Evolutionary conservation across 371 early-diverging fungal species (phyloP).

Genomic region (Caulochytrium protostelioides): DNA sequence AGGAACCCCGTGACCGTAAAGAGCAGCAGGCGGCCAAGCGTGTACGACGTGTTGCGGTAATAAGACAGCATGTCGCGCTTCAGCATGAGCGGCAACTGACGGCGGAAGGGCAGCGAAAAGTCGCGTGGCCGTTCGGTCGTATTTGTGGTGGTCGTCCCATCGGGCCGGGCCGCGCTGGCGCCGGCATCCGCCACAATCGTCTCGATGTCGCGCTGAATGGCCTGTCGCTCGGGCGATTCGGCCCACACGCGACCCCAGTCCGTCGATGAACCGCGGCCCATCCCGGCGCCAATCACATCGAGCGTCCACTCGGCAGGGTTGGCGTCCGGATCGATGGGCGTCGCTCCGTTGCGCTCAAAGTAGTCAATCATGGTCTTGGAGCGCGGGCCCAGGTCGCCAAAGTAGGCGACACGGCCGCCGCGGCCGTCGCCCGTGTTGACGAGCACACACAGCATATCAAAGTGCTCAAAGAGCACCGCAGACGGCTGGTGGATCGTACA

Average conservation of each 20-base stretch:
- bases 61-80: too few species aligned
- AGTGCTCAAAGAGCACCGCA: constrained; percentile 52
- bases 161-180: too few species aligned
- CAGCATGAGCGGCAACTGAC: too few species aligned
- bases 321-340: constrained; percentile 22
- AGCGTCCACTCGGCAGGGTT: constrained; percentile 53
- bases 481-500: constrained; percentile 78
- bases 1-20: too few species aligned
- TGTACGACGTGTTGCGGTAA: too few species aligned
- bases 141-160: too few species aligned
- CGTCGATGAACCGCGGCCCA: too few species aligned
- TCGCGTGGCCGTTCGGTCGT: too few species aligned
- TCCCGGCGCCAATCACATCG: constrained; percentile 34
- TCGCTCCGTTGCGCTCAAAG: constrained; percentile 38
- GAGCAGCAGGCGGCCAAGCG: too few species aligned
- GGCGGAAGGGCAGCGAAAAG: too few species aligned
- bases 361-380: constrained; percentile 29
- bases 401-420: constrained; percentile 57
- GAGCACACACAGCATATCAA: constrained; percentile 52
- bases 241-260: constrained; percentile 39
- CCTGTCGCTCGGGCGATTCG: constrained; percentile 15
- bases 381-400: constrained; percentile 44
- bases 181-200: too few species aligned
- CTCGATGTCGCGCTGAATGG: constrained; percentile 2
- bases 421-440: too few species aligned